Conservation (phyloP, 371 early-diverging fungal species). For the Circinella minor region DNA sequence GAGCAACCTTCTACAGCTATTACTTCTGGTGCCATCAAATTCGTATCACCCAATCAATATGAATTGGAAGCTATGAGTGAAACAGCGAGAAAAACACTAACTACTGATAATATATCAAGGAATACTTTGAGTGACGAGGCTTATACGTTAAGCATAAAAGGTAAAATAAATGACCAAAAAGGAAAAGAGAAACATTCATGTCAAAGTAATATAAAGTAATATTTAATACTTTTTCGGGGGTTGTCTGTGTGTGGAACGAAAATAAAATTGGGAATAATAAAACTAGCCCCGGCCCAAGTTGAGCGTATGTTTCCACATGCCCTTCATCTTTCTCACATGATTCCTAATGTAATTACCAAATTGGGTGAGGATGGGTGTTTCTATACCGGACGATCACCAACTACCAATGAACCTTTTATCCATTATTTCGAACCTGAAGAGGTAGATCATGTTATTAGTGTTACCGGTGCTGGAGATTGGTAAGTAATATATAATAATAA, state of each 20-base stretch:
- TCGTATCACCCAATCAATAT: constrained; percentile 69
- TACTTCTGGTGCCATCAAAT: constrained; percentile 37
- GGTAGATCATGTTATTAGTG: constrained; percentile 54
- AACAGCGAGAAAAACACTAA: constrained; percentile 32
- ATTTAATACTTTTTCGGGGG: neutral
- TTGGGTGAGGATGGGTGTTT: constrained; percentile 62
- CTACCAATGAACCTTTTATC: neutral
- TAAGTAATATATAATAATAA: constrained; percentile 23
- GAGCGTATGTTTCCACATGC: constrained; percentile 29
- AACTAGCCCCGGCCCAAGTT: constrained; percentile 19
- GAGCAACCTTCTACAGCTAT: constrained; percentile 23
- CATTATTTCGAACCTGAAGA: constrained; percentile 47
- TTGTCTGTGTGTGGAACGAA: neutral
- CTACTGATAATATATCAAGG: neutral
- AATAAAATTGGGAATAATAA: too few species aligned
- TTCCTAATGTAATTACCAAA: constrained; percentile 62
- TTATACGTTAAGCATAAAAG: neutral
- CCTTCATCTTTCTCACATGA: constrained; percentile 34
- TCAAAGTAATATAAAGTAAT: neutral
- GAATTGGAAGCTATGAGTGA: constrained; percentile 69
- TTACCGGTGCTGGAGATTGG: constrained; percentile 81
- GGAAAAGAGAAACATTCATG: neutral
- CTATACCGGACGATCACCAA: constrained; percentile 26
- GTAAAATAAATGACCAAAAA: neutral
- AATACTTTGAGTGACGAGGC: too few species aligned